These are phyloP conservation scores for Leucaena leucocephala DNA, from an alignment of 306 rosid genomes.

Conservation along the genomic window DNA sequence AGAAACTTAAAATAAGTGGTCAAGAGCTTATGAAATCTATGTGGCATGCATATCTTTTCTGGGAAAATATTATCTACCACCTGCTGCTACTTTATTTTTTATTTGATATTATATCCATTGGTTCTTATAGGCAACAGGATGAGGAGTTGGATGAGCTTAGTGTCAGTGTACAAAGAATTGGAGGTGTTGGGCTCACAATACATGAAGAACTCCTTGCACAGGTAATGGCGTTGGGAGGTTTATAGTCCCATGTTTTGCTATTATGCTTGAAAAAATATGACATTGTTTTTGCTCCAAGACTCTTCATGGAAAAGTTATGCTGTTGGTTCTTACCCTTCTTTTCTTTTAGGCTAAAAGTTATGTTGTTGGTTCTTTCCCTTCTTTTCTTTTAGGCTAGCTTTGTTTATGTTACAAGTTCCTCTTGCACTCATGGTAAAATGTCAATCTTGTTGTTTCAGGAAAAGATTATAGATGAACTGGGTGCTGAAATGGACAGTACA, in stretches of 20 bases:
- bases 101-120: constrained; percentile 37
- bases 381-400: too few species aligned
- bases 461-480: constrained; percentile 83
- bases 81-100: constrained; percentile 21
- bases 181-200: constrained; percentile 97
- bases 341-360: background rate
- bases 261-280: constrained; percentile 22
- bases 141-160: constrained; percentile 96
- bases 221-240: constrained; percentile 52
- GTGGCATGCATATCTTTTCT: constrained; percentile 13
- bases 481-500: constrained; percentile 90
- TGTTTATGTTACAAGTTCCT: constrained; percentile 1
- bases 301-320: constrained; percentile 22
- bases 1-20: constrained; percentile 23
- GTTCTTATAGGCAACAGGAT: constrained; percentile 75
- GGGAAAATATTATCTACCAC: constrained; percentile 18
- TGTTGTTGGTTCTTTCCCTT: too few species aligned
- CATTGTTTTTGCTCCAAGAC: constrained; percentile 12
- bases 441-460: constrained; percentile 62
- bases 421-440: constrained; percentile 17
- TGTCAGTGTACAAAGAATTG: constrained; percentile 88
- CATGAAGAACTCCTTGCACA: constrained; percentile 91
- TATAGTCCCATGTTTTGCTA: constrained; percentile 17
- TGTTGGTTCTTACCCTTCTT: background rate
- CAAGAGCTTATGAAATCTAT: constrained; percentile 1